Conservation (phyloP, 148 eudicot species). For the Oxyria digyna region DNA sequence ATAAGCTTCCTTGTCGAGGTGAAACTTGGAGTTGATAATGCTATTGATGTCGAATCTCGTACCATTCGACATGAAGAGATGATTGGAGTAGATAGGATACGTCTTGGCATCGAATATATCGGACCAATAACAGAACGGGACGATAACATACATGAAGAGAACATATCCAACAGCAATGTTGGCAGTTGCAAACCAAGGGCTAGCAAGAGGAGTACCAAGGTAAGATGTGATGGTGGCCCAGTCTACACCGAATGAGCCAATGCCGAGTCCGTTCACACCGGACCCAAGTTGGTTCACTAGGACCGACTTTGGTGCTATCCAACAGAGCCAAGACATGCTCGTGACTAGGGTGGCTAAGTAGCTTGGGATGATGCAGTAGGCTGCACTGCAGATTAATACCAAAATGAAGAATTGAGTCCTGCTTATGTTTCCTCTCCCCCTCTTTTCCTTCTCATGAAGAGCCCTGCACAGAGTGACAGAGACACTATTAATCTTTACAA, state of each 20-base stretch:
- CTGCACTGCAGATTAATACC: constrained; percentile 47
- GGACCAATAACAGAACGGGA: constrained; percentile 54
- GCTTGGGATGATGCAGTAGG: constrained; percentile 61
- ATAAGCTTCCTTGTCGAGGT: constrained; percentile 41
- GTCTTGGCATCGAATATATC: constrained; percentile 57
- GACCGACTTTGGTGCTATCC: constrained; percentile 56
- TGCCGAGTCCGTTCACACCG: constrained; percentile 60
- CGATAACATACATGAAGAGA: constrained; percentile 48
- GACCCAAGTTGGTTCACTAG: constrained; percentile 74
- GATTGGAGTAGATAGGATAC: constrained; percentile 69
- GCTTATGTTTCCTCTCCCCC: constrained; percentile 42
- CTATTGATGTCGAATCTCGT: constrained; percentile 45
- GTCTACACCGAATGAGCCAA: constrained; percentile 69
- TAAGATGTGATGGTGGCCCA: constrained; percentile 81
- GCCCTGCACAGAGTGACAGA: constrained; percentile 47
- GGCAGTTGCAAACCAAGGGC: constrained; percentile 96
- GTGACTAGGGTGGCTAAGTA: constrained; percentile 61
- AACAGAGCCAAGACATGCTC: constrained; percentile 83
- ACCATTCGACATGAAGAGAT: constrained; percentile 49
- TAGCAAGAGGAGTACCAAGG: constrained; percentile 82
- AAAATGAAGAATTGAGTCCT: constrained; percentile 72
- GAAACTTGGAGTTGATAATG: constrained; percentile 46
- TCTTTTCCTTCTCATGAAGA: constrained; percentile 62
- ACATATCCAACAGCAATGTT: constrained; percentile 62
- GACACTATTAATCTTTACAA: no score